Base-by-base conservation (phyloP, 2,329 filamentous ascomycete species). In the Fusarium transvaalense region DNA sequence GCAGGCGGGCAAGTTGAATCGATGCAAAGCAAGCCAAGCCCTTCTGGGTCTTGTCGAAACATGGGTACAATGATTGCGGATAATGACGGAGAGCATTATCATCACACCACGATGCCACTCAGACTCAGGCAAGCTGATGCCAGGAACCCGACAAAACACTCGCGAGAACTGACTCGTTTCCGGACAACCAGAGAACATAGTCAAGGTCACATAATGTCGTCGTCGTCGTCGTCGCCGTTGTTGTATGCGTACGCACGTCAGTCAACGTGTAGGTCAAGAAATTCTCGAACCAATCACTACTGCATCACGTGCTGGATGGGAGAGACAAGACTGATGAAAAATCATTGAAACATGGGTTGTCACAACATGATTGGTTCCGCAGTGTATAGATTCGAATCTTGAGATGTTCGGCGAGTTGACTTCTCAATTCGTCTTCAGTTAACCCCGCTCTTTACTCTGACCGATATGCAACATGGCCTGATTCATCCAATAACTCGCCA, bases 11-110 rank as follows among this genome's bases (percentile, higher is more conserved):
- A 57, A 41, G 58, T 64, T 60, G 58, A 68, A 61, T 67, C 31
- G 54, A 68, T 52, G 51, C 41, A 68, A 72, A 71, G 54, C 58
- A 71, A 62, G 56, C 61, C 62, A 71, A 74, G 64, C 72, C 70
- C 52, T 71, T 61, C 59, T 54, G 50, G 61, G 62, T 66, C 57
- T 58, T 72, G 66, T 65, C 63, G 53, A 56, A 45, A 61, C 68
- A 71, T 65, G 72, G 66, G 61, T 65, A 71, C 55, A 67, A 66
- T 60, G 54, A 50, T 52, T 61, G 48, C 59, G 66, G 64, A 72
- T 71, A 59, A 73, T 63, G 66, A 71, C 50, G 70, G 64, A 57
- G 57, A 59, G 53, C 35, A 72, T 71, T 54, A 53, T 64, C 58
- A 62, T 71, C 69, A 68, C 56, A 61, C 67, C 71, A 69, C 63